Conservation (phyloP, 2,329 filamentous ascomycete genomes). For the Madurella mycetomatis region DNA sequence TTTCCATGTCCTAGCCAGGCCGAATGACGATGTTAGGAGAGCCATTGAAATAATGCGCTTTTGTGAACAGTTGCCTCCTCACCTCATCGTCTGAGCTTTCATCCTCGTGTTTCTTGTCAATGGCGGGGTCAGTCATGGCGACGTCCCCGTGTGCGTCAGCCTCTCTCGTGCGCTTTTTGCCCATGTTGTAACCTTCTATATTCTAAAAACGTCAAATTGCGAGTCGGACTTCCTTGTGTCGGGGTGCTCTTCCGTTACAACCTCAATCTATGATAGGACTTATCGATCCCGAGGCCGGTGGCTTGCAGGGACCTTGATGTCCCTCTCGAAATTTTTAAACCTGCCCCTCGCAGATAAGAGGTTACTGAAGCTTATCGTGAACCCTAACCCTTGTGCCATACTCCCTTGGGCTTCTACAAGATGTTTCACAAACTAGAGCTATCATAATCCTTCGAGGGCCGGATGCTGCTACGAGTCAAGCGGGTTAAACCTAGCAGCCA, state of each 20-base stretch:
- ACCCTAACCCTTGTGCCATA: background rate
- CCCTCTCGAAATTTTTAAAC: conserved; percentile 16
- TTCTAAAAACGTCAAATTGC: background rate
- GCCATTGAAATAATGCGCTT: conserved; percentile 6
- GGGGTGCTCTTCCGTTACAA: background rate
- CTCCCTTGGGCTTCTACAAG: no score
- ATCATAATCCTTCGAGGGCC: no score
- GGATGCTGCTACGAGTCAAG: no score
- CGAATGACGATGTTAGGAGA: background rate
- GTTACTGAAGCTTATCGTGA: background rate
- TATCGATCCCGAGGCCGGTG: background rate
- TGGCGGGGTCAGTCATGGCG: conserved; percentile 22
- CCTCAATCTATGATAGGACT: background rate
- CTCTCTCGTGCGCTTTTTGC: conserved; percentile 36
- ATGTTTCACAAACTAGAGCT: no score
- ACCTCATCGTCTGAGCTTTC: conserved; percentile 47
- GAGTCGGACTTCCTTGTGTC: background rate
- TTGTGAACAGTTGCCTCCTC: conserved; percentile 10
- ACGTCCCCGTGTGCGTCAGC: conserved; percentile 28
- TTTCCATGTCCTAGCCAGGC: conserved; percentile 70
- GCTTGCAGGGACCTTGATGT: conserved; percentile 18
- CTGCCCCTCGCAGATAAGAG: conserved; percentile 4
- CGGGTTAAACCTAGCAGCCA: no score
- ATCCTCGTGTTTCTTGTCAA: conserved; percentile 39
- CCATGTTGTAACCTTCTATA: conserved; percentile 26